A percentile compares a stretch with the other conserved stretches of the same genome.
phyloP scores from a whole-genome alignment of 129 eudicot species.

The Pulicaria dysenterica region DNA sequence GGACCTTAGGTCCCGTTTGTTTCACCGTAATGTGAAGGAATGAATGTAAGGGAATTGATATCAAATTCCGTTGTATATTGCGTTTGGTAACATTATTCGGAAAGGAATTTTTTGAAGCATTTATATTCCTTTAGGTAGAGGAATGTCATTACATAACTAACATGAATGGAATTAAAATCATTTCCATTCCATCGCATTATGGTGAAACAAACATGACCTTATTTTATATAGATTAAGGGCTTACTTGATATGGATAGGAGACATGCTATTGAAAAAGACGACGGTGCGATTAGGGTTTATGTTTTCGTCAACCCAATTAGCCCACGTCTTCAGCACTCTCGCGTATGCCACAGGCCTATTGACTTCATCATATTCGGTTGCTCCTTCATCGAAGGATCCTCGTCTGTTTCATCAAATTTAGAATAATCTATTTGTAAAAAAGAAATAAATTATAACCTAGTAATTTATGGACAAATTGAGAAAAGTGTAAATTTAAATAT shows the following conservation, averaged over 20 bases:
- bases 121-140: too few relatives aligned
- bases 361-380: slow-evolving; percentile 82
- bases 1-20: too few relatives aligned
- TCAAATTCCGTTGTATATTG: too few relatives aligned
- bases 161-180: too few relatives aligned
- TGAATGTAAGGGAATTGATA: too few relatives aligned
- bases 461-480: background rate
- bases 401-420: slow-evolving; percentile 43
- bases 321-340: slow-evolving; percentile 79
- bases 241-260: slow-evolving; percentile 95
- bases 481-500: background rate
- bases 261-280: slow-evolving; percentile 93
- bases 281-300: slow-evolving; percentile 65
- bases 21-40: too few relatives aligned
- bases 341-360: slow-evolving; percentile 64
- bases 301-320: slow-evolving; percentile 69
- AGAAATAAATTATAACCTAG: background rate
- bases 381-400: slow-evolving; percentile 86
- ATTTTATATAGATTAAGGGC: slow-evolving; percentile 2
- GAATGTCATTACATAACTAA: too few relatives aligned
- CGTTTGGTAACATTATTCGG: too few relatives aligned
- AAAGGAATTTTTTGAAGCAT: too few relatives aligned
- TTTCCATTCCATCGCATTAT: too few relatives aligned
- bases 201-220: too few relatives aligned
- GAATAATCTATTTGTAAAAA: background rate